Conservation (phyloP, 306 rosid genomes). For the Vigna trinervia region DNA sequence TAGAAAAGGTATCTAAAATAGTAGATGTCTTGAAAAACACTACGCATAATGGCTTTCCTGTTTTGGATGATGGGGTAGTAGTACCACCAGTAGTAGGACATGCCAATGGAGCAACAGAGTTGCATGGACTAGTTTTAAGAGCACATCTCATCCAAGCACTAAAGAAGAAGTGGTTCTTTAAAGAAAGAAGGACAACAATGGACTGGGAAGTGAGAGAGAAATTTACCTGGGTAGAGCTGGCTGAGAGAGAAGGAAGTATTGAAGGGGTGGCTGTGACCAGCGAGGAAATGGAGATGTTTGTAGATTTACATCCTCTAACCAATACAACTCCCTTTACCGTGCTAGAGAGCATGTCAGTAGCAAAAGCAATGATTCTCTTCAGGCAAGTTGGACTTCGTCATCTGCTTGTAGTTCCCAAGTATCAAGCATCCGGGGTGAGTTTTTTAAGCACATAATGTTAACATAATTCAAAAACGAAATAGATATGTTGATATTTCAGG, state of each 20-base stretch:
- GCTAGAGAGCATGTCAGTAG: slow-evolving; percentile 74
- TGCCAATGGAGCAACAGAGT: slow-evolving; percentile 58
- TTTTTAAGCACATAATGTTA: slow-evolving; percentile 23
- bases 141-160: slow-evolving; percentile 78
- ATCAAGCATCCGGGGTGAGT: slow-evolving; percentile 82
- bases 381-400: slow-evolving; percentile 88
- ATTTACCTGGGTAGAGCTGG: slow-evolving; percentile 79
- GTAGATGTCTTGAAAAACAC: slow-evolving; percentile 85
- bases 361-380: slow-evolving; percentile 92
- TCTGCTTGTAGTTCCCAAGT: slow-evolving; percentile 83
- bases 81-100: slow-evolving; percentile 58
- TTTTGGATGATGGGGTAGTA: slow-evolving; percentile 59
- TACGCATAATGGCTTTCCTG: slow-evolving; percentile 87
- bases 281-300: slow-evolving; percentile 82
- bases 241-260: slow-evolving; percentile 73
- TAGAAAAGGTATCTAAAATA: slow-evolving; percentile 74
- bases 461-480: slow-evolving; percentile 31
- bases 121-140: slow-evolving; percentile 84
- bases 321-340: slow-evolving; percentile 86
- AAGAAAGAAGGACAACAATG: slow-evolving; percentile 76
- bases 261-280: slow-evolving; percentile 78
- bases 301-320: slow-evolving; percentile 90
- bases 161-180: slow-evolving; percentile 83
- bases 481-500: background rate
- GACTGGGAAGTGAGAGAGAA: slow-evolving; percentile 92